Base-by-base conservation (phyloP, 2,329 filamentous ascomycete species). In the Aspergillus ochraceoroseus region DNA sequence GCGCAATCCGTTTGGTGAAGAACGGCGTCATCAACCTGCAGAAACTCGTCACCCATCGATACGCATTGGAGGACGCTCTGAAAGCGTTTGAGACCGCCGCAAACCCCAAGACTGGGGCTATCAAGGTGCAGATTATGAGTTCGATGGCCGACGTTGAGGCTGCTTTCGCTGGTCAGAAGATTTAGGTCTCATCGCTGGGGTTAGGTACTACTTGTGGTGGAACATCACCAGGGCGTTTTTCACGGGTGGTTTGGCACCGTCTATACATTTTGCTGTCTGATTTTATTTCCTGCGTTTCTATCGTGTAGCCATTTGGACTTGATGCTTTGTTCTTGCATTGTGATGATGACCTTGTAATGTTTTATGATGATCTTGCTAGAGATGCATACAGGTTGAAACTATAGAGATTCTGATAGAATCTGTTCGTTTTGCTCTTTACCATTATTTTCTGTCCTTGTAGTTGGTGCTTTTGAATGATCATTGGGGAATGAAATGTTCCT, bases 21-120 rank as follows among this genome's bases (percentile, higher is more conserved):
- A 87, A 82, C 61, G 87, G 87, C 2, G 78, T 95, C 3, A 77
- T 96, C 55, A 80, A 94, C 61, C 70, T 95, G 61, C 77, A 76
- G 56, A 84, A 79, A 67, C 70, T 96, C 46, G 87, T 95, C 23
- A 95, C 90, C 27, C 90, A 96, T 71, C 77, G 87, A 12, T 95
- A 84, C 69, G 72, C 76, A 50, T 70, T 96, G 25, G 89, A 95
- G 69, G 83, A 96, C 62, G 88, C 89, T 0, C 66, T 92, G 18
- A 79, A 90, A 68, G 90, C 90, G 5, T 96, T 96, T 65, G 80
- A 88, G 70, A 92, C 86, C 27, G 87, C 89, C 13, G 80, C 85
- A 6, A 81, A 95, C 66, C 83, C 87, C 26, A 88, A 84, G 73
- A 94, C 85, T 36, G 89, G 90, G 5, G 87, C 89, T n/a, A 95